Evolutionary conservation across 306 rosid genomes (phyloP).

Genomic region (Canavalia ensiformis): DNA sequence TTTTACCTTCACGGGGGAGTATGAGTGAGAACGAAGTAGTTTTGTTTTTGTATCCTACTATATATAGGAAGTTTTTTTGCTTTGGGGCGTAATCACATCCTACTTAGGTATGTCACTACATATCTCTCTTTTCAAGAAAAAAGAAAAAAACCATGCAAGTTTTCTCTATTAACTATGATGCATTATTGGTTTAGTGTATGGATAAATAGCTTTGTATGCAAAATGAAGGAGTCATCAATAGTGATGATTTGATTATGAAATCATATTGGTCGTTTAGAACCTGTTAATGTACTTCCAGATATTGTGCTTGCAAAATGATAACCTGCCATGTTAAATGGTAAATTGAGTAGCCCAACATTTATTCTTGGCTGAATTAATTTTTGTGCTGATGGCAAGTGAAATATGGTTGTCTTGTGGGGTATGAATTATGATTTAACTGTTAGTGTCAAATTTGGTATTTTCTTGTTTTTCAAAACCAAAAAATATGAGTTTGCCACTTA

Average conservation of each 20-base stretch:
- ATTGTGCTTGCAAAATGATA: neutral
- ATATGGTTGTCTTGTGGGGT: conserved; percentile 15
- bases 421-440: conserved; percentile 11
- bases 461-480: conserved; percentile 13
- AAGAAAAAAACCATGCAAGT: neutral
- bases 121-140: neutral
- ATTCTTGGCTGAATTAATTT: conserved; percentile 35
- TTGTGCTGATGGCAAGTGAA: conserved; percentile 27
- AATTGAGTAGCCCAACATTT: conserved; percentile 11
- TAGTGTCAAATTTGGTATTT: conserved; percentile 2
- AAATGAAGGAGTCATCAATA: neutral
- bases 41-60: neutral
- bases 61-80: neutral
- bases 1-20: neutral
- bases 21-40: neutral
- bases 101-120: neutral
- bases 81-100: neutral
- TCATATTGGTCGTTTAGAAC: neutral
- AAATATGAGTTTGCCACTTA: conserved; percentile 29
- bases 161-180: conserved; percentile 3
- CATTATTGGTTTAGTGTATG: neutral
- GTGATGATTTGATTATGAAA: conserved; percentile 12
- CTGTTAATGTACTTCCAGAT: conserved; percentile 30
- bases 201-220: too few relatives aligned
- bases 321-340: conserved; percentile 25